Conservation (phyloP, 2,329 filamentous ascomycete species). For the Salinomyces thailandicus region DNA sequence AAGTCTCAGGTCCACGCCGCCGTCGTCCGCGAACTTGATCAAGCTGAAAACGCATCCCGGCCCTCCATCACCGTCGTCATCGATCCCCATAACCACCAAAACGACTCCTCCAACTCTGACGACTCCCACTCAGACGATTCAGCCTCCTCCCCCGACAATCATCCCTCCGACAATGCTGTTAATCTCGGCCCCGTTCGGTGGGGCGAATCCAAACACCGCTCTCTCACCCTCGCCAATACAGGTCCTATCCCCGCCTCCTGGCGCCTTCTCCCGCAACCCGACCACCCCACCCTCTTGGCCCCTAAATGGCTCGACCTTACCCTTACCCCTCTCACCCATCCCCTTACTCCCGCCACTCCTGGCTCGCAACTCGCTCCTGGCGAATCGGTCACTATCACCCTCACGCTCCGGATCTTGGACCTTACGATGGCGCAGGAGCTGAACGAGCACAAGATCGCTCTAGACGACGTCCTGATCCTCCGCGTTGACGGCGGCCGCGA, state of each 20-base stretch:
- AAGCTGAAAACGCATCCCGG: slow-evolving; percentile 80
- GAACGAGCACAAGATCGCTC: slow-evolving; percentile 53
- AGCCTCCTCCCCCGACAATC: no score
- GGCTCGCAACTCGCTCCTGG: slow-evolving; percentile 66
- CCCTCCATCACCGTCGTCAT: slow-evolving; percentile 63
- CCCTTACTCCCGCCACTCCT: slow-evolving; percentile 13
- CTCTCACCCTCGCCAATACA: slow-evolving; percentile 83
- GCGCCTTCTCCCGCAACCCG: slow-evolving; percentile 64
- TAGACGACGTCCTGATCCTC: slow-evolving; percentile 84
- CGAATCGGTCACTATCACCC: slow-evolving; percentile 61
- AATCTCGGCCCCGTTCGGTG: slow-evolving; percentile 71
- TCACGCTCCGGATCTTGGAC: slow-evolving; percentile 58
- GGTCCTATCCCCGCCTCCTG: slow-evolving; percentile 71
- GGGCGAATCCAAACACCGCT: slow-evolving; percentile 52
- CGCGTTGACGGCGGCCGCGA: slow-evolving; percentile 76
- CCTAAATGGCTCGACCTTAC: slow-evolving; percentile 60
- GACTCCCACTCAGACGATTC: no score
- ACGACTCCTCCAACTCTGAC: slow-evolving; percentile 32
- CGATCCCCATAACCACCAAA: slow-evolving; percentile 41
- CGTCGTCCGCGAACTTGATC: slow-evolving; percentile 77
- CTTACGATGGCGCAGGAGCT: slow-evolving; percentile 55
- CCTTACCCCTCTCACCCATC: slow-evolving; percentile 15
- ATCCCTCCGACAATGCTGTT: slow-evolving; percentile 50
- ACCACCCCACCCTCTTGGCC: slow-evolving; percentile 28
- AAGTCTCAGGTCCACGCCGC: slow-evolving; percentile 78